Conservation (phyloP, 164 flowering plant genomes). For the Buxus sempervirens region DNA sequence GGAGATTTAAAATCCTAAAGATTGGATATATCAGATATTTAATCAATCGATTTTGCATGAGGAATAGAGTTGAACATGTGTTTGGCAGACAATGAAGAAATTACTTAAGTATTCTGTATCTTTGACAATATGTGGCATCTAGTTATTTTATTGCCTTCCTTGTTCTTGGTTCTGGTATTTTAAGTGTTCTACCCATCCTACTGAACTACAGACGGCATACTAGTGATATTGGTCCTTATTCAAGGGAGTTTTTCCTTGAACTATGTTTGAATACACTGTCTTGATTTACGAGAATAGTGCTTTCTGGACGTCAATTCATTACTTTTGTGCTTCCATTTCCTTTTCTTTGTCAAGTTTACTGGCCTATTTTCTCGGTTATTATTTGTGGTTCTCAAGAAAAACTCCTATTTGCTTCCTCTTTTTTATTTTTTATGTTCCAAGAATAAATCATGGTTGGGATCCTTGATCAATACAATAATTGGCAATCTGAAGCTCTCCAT, state of each 20-base stretch:
- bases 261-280: neutral
- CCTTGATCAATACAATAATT: conserved; percentile 81
- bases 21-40: too few species aligned
- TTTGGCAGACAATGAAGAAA: neutral
- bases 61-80: neutral
- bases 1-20: too few species aligned
- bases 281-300: neutral
- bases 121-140: neutral
- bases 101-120: neutral
- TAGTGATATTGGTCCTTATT: too few species aligned
- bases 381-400: conserved; percentile 9
- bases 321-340: neutral
- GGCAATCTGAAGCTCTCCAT: conserved; percentile 96
- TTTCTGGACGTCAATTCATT: neutral
- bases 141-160: too few species aligned
- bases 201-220: neutral
- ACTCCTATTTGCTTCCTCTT: conserved; percentile 10
- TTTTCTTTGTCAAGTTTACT: neutral
- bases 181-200: neutral
- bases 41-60: neutral
- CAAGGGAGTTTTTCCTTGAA: too few species aligned
- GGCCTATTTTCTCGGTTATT: neutral
- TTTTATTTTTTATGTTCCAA: conserved; percentile 20
- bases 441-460: conserved; percentile 98
- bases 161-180: neutral